phyloP scores from a whole-genome alignment of 345 rosid genomes.

The Arabidopsis arenosa region DNA sequence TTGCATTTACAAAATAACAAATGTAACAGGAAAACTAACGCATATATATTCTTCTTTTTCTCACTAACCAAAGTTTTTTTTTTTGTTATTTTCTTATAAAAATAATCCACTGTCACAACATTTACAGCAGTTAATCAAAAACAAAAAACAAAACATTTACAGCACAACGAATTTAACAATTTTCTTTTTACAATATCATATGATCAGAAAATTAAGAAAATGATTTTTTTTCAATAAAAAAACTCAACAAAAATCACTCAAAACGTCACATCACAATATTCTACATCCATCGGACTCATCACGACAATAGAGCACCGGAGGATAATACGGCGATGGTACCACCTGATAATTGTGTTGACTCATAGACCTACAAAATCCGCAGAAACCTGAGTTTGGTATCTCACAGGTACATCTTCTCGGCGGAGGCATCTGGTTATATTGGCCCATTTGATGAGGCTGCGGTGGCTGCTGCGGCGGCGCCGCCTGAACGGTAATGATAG shows the following conservation, averaged over 20 bases:
- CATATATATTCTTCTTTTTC: too few relatives aligned
- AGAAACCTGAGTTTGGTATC: constrained; percentile 31
- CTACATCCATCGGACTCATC: constrained; percentile 15
- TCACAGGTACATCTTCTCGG: constrained; percentile 39
- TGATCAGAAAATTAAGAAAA: background rate
- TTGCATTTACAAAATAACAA: background rate
- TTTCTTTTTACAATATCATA: background rate
- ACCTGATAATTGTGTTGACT: constrained; percentile 1
- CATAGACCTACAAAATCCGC: constrained; percentile 35
- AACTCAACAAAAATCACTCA: constrained; percentile 11
- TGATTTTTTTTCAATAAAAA: background rate
- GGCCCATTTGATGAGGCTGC: background rate
- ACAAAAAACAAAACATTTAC: constrained; percentile 1
- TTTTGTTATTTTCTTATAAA: background rate
- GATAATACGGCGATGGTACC: background rate
- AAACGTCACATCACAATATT: constrained; percentile 34
- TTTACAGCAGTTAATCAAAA: background rate
- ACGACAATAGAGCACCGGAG: constrained; percentile 20
- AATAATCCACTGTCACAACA: constrained; percentile 1
- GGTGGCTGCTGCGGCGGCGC: constrained; percentile 16
- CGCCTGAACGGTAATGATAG: constrained; percentile 39
- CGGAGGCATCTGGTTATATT: constrained; percentile 31
- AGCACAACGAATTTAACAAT: constrained; percentile 3
- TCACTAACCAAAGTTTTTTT: background rate
- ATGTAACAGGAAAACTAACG: background rate